Evolutionary conservation across 257 asterid genomes (phyloP).

Genomic region (Forsythia suspensa): DNA sequence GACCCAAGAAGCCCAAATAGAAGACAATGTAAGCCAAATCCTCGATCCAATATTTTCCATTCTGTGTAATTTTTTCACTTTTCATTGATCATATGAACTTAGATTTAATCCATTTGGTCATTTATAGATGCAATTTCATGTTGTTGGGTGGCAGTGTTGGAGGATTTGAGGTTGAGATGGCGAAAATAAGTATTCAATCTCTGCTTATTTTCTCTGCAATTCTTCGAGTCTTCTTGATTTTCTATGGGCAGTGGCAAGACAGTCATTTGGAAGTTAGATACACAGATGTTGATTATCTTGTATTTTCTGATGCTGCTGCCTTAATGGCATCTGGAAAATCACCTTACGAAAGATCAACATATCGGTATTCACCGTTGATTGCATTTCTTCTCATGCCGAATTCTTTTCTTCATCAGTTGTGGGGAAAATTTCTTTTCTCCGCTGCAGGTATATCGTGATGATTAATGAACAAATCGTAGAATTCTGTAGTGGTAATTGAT

Average conservation of each 20-base stretch:
- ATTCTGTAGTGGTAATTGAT: not conserved
- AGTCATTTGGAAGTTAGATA: conserved; percentile 87
- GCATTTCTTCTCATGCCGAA: conserved; percentile 87
- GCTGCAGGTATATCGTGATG: conserved; percentile 57
- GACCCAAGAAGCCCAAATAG: too few species aligned
- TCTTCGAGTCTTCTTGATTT: conserved; percentile 59
- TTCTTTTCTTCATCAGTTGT: conserved; percentile 68
- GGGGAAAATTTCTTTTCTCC: conserved; percentile 84
- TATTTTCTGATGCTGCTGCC: conserved; percentile 91
- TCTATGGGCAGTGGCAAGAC: conserved; percentile 97
- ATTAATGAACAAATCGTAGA: not conserved
- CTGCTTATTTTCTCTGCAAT: conserved; percentile 66
- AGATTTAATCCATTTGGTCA: too few species aligned
- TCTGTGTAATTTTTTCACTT: too few species aligned
- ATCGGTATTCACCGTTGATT: conserved; percentile 85
- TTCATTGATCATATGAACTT: too few species aligned
- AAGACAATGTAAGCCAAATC: too few species aligned
- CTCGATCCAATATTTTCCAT: too few species aligned
- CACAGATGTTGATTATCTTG: conserved; percentile 89
- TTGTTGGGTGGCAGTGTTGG: too few species aligned
- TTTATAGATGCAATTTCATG: too few species aligned
- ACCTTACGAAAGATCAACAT: conserved; percentile 82
- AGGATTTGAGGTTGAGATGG: conserved; percentile 26
- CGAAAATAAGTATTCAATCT: conserved; percentile 39
- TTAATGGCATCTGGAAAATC: conserved; percentile 77